phyloP scores from a whole-genome alignment of 352 stramenopile genomes.

The Aphanomyces invadans region DNA sequence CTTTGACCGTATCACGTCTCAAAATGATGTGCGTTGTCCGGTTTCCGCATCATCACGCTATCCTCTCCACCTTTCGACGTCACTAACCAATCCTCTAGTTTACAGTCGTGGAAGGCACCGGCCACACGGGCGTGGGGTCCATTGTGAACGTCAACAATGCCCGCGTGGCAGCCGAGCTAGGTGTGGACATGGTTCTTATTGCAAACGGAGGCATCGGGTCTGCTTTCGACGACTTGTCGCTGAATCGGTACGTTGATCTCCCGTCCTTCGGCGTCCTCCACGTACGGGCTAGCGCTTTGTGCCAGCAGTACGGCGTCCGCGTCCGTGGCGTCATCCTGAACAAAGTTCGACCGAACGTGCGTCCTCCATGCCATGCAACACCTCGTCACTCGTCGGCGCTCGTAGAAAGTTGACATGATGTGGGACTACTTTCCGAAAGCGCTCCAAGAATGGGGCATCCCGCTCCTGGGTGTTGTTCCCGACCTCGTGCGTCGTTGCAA shows the following conservation, averaged over 20 bases:
- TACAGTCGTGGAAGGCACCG: constrained; percentile 74
- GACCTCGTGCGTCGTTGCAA: constrained; percentile 33
- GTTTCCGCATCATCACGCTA: constrained; percentile 19
- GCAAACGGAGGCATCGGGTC: constrained; percentile 94
- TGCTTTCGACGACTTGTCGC: constrained; percentile 88
- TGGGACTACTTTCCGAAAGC: constrained; percentile 83
- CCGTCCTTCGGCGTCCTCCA: too few relatives aligned
- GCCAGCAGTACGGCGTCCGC: constrained; percentile 86
- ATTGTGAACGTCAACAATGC: constrained; percentile 96
- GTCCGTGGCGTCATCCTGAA: constrained; percentile 95
- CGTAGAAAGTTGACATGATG: constrained; percentile 74
- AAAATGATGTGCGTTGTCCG: constrained; percentile 42
- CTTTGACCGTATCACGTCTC: constrained; percentile 51
- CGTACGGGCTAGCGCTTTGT: constrained; percentile 75
- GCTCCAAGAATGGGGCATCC: constrained; percentile 63
- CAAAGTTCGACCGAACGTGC: constrained; percentile 79
- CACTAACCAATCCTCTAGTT: constrained; percentile 32
- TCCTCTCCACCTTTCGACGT: background rate
- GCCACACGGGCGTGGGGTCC: constrained; percentile 94
- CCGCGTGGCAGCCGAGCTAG: constrained; percentile 86
- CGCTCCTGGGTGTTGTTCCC: constrained; percentile 78
- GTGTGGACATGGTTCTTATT: constrained; percentile 91
- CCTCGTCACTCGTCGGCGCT: constrained; percentile 23
- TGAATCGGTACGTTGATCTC: constrained; percentile 72
- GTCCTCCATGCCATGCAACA: constrained; percentile 27